A percentile compares a stretch with the other conserved stretches of the same genome.
Conservation (phyloP, 2,329 filamentous ascomycete genomes). For the Drechslera avenae region DNA sequence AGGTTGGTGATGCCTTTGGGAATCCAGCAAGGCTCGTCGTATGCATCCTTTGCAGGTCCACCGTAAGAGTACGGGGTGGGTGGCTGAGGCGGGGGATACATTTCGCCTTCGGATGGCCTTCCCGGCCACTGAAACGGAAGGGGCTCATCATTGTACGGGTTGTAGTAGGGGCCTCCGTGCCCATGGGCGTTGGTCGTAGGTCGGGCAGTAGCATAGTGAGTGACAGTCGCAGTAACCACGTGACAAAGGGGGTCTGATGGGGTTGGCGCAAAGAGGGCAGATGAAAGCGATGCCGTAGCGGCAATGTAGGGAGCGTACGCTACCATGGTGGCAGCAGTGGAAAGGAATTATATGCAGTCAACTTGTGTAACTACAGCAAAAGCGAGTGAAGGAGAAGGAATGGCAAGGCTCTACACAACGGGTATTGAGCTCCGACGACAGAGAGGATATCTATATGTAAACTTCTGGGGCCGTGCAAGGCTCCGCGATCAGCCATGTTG, state of each 20-base stretch:
- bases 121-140: constrained; percentile 37
- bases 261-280: constrained; percentile 17
- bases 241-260: constrained; percentile 18
- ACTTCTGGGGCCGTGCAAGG: constrained; percentile 3
- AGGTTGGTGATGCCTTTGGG: constrained; percentile 28
- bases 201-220: constrained; percentile 22
- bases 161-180: constrained; percentile 40
- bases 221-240: constrained; percentile 21
- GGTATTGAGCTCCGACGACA: not conserved
- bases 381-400: constrained; percentile 17
- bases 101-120: constrained; percentile 26
- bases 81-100: constrained; percentile 24
- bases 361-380: constrained; percentile 1
- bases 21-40: constrained; percentile 37
- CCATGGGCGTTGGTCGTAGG: constrained; percentile 27
- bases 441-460: constrained; percentile 16
- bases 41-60: constrained; percentile 23
- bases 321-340: constrained; percentile 29
- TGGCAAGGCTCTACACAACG: constrained; percentile 13
- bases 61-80: constrained; percentile 32
- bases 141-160: constrained; percentile 36
- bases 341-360: not conserved
- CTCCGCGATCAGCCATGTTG: constrained; percentile 13
- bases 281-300: constrained; percentile 29
- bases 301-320: constrained; percentile 35